phyloP scores from a whole-genome alignment of 2,329 filamentous ascomycete species.

The Ampelomyces quisqualis region DNA sequence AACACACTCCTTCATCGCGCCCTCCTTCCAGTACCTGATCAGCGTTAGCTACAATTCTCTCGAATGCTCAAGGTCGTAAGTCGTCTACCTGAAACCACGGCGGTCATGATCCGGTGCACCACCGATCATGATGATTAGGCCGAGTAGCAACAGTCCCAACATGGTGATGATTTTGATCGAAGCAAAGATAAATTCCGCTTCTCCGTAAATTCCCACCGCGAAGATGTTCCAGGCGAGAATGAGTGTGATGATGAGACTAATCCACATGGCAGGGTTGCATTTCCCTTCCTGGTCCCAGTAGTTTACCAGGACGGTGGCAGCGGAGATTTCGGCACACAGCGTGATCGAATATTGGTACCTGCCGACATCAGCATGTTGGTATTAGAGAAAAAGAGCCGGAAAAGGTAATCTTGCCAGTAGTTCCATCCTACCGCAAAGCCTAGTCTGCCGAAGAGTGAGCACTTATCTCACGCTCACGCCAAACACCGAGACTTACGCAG shows the following conservation, averaged over 20 bases:
- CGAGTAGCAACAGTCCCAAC: constrained; percentile 33
- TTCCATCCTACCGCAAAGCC: constrained; percentile 29
- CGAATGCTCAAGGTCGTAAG: too few species aligned
- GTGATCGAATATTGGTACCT: constrained; percentile 39
- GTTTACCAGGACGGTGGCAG: constrained; percentile 34
- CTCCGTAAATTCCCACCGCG: constrained; percentile 44
- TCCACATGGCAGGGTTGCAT: constrained; percentile 38
- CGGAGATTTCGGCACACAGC: constrained; percentile 41
- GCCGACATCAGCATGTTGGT: neutral
- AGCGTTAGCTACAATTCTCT: too few species aligned
- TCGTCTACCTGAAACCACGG: constrained; percentile 63
- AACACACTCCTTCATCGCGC: constrained; percentile 51
- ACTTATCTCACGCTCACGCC: too few species aligned
- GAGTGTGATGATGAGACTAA: constrained; percentile 39
- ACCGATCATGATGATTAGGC: constrained; percentile 40
- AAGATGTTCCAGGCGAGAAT: constrained; percentile 41
- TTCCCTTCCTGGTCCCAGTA: constrained; percentile 39
- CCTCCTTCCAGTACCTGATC: constrained; percentile 70
- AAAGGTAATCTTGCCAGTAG: constrained; percentile 9
- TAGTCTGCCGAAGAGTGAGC: too few species aligned
- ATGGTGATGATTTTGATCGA: constrained; percentile 51
- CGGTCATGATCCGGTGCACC: constrained; percentile 38
- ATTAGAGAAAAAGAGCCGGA: neutral
- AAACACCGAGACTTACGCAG: too few species aligned
- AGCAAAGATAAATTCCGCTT: constrained; percentile 53